phyloP scores from a whole-genome alignment of 2,329 filamentous ascomycete genomes.

The Teratosphaeria pseudoeucalypti region DNA sequence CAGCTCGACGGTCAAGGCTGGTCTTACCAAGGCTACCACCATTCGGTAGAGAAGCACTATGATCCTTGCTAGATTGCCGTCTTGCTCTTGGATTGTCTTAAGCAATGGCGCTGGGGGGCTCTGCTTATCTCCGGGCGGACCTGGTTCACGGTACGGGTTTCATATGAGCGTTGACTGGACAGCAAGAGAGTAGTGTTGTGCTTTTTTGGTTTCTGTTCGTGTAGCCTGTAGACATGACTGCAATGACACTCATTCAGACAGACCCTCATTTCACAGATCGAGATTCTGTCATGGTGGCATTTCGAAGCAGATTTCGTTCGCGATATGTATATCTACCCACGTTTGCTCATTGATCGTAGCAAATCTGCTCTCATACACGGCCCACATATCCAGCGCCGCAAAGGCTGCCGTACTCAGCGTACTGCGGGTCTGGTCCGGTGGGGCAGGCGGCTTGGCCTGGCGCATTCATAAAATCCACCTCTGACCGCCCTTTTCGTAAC shows the following conservation, averaged over 20 bases:
- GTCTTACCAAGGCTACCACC: constrained; percentile 91
- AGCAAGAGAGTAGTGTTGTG: background rate
- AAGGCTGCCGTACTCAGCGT: background rate
- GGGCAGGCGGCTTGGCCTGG: background rate
- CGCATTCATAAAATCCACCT: constrained; percentile 37
- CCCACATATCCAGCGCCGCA: background rate
- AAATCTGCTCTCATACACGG: background rate
- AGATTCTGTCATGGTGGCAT: background rate
- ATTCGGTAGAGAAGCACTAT: constrained; percentile 8
- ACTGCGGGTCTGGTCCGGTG: background rate
- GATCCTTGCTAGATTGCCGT: background rate
- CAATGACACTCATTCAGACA: background rate
- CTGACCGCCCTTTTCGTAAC: constrained; percentile 48
- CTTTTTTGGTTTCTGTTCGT: background rate
- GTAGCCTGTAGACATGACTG: background rate
- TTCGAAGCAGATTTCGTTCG: background rate
- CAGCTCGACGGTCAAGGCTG: constrained; percentile 61
- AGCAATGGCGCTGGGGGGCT: background rate
- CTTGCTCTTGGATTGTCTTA: background rate
- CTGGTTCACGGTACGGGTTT: background rate
- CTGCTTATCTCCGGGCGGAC: background rate
- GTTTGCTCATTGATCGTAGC: background rate
- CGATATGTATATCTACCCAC: background rate
- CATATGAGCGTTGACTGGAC: background rate
- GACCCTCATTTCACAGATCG: background rate